These are phyloP conservation scores for Thalassiosira hispida DNA, from an alignment of 352 stramenopile genomes.

Conservation along the genomic window DNA sequence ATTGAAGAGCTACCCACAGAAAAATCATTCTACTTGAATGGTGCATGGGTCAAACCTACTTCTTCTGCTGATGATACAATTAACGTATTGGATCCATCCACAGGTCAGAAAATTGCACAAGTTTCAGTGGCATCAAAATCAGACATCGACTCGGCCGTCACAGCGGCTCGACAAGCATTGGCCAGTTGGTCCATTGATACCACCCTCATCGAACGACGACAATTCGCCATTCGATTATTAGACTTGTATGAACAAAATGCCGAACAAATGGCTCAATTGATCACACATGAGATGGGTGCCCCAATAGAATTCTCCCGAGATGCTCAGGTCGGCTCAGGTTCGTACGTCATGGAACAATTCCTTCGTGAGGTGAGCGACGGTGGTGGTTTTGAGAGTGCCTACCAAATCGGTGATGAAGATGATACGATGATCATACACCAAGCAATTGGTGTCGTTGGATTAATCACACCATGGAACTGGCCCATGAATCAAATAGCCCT, in stretches of 20 bases:
- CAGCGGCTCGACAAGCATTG: constrained; percentile 20
- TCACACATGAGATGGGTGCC: constrained; percentile 40
- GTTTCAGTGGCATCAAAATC: background rate
- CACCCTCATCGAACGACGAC: constrained; percentile 7
- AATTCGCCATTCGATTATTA: constrained; percentile 11
- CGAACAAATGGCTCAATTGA: constrained; percentile 33
- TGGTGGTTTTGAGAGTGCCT: background rate
- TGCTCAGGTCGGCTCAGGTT: constrained; percentile 21
- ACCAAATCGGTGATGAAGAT: background rate
- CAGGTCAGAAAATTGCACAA: constrained; percentile 12
- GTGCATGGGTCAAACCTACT: constrained; percentile 1
- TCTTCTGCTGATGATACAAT: background rate
- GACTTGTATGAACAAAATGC: constrained; percentile 3
- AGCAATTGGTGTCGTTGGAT: constrained; percentile 70
- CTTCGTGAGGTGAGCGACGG: constrained; percentile 13
- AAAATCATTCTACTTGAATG: constrained; percentile 1
- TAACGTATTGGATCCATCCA: constrained; percentile 33
- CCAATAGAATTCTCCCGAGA: constrained; percentile 21
- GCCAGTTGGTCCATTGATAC: constrained; percentile 8
- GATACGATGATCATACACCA: constrained; percentile 49
- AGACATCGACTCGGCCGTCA: constrained; percentile 28
- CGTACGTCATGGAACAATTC: constrained; percentile 14
- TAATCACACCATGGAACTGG: constrained; percentile 85
- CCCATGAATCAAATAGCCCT: constrained; percentile 65
- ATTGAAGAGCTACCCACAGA: background rate